A percentile compares a stretch with the other conserved stretches of the same genome.
Conservation (phyloP, 768 basidiomycete species). For the Leucosporidium scottii region DNA sequence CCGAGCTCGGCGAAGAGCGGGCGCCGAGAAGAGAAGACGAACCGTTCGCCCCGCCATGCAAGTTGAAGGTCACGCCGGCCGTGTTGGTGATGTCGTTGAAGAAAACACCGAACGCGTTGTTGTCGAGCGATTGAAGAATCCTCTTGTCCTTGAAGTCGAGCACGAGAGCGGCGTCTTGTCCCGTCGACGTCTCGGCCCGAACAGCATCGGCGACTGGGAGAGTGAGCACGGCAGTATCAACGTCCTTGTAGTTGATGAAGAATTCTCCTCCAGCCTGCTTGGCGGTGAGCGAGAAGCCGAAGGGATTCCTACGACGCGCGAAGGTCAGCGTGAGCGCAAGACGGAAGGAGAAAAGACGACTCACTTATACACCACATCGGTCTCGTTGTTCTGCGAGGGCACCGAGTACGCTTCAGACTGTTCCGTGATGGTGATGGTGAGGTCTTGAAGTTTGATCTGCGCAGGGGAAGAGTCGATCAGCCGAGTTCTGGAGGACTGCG, state of each 20-base stretch:
- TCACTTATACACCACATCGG: slow-evolving; percentile 7
- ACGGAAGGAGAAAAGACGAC: slow-evolving; percentile 38
- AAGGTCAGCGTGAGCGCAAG: slow-evolving; percentile 18
- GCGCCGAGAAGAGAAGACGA: neutral
- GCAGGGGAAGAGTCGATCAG: neutral
- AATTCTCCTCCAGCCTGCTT: slow-evolving; percentile 54
- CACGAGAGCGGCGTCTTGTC: slow-evolving; percentile 50
- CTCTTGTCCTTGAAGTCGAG: slow-evolving; percentile 53
- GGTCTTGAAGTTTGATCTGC: slow-evolving; percentile 52
- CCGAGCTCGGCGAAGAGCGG: neutral
- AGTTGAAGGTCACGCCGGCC: slow-evolving; percentile 46
- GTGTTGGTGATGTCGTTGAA: slow-evolving; percentile 57
- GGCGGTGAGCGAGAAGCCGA: slow-evolving; percentile 66
- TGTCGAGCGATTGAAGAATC: slow-evolving; percentile 54
- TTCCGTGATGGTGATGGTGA: slow-evolving; percentile 52
- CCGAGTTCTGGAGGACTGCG: neutral
- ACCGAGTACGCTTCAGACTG: slow-evolving; percentile 51
- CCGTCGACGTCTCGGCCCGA: slow-evolving; percentile 61
- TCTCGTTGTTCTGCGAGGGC: slow-evolving; percentile 19
- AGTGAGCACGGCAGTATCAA: slow-evolving; percentile 15
- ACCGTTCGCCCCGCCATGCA: slow-evolving; percentile 40
- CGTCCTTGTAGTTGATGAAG: slow-evolving; percentile 42
- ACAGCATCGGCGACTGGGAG: slow-evolving; percentile 41
- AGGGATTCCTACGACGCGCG: slow-evolving; percentile 64
- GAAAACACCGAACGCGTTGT: slow-evolving; percentile 53